A percentile compares a stretch with the other conserved stretches of the same genome.
These are phyloP conservation scores for Boechera divaricarpa DNA, from an alignment of 345 rosid genomes.

Conservation along the genomic window DNA sequence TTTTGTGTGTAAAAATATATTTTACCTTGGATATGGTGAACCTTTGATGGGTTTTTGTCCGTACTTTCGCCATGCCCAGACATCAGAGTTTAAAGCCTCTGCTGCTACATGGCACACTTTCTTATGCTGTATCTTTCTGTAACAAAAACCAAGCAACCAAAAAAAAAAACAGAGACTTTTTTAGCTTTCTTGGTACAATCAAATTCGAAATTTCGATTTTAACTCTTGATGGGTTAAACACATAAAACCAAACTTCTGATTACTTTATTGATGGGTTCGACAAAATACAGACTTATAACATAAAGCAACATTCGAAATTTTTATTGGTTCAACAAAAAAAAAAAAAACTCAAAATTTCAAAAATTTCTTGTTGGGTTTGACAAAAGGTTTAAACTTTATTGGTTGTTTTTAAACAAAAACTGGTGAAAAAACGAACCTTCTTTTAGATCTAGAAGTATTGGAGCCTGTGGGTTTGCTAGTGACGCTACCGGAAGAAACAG, in stretches of 20 bases:
- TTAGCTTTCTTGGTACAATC: neutral
- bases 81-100: slow-evolving; percentile 82
- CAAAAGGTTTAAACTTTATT: neutral
- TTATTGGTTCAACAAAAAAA: slow-evolving; percentile 1
- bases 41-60: slow-evolving; percentile 99
- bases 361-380: neutral
- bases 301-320: neutral
- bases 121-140: slow-evolving; percentile 88
- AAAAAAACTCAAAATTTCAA: neutral
- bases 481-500: slow-evolving; percentile 46
- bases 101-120: slow-evolving; percentile 92
- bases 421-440: slow-evolving; percentile 57
- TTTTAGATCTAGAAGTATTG: slow-evolving; percentile 73
- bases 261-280: neutral
- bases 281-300: neutral
- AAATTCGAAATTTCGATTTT: neutral
- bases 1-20: neutral
- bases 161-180: slow-evolving; percentile 6
- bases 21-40: slow-evolving; percentile 92
- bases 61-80: slow-evolving; percentile 99
- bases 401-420: neutral
- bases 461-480: slow-evolving; percentile 53
- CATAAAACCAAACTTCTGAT: neutral
- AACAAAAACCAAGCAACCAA: slow-evolving; percentile 15
- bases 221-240: neutral